phyloP scores from a whole-genome alignment of 2,329 filamentous ascomycete genomes.

The Colletotrichum theobromicola region DNA sequence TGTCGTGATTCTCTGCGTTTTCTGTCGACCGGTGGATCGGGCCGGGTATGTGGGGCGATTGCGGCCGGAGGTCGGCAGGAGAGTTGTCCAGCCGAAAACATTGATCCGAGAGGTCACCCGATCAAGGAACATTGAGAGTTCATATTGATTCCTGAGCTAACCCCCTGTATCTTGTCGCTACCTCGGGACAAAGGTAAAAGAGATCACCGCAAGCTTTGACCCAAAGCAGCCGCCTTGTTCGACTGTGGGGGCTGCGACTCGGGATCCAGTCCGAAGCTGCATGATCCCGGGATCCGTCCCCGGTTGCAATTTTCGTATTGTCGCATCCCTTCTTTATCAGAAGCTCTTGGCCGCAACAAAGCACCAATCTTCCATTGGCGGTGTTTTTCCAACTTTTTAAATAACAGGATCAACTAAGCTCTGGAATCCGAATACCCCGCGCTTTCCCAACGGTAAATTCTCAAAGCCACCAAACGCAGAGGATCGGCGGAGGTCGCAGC shows the following conservation, averaged over 20 bases:
- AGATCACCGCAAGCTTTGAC: background rate
- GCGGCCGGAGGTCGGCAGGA: background rate
- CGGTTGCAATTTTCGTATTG: background rate
- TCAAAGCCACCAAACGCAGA: background rate
- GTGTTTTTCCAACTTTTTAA: background rate
- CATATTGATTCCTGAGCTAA: background rate
- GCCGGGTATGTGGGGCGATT: background rate
- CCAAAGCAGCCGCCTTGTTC: background rate
- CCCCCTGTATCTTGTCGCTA: fast-evolving
- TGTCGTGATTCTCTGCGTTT: background rate
- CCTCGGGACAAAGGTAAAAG: background rate
- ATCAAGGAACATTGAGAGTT: fast-evolving
- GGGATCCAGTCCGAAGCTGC: background rate
- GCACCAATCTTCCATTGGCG: background rate
- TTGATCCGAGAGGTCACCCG: background rate
- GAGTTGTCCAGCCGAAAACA: background rate
- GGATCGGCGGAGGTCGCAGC: background rate
- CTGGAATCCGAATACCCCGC: background rate
- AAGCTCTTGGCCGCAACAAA: background rate
- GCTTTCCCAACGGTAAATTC: background rate
- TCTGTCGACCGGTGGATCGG: background rate
- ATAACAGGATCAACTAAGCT: background rate
- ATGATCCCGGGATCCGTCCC: background rate
- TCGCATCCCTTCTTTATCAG: background rate
- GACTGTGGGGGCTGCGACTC: background rate